Percentiles rank a stretch among this genome's conserved stretches.
phyloP scores from a whole-genome alignment of 108 stramenopile species.

The Pseudonitzschia multiseries region DNA sequence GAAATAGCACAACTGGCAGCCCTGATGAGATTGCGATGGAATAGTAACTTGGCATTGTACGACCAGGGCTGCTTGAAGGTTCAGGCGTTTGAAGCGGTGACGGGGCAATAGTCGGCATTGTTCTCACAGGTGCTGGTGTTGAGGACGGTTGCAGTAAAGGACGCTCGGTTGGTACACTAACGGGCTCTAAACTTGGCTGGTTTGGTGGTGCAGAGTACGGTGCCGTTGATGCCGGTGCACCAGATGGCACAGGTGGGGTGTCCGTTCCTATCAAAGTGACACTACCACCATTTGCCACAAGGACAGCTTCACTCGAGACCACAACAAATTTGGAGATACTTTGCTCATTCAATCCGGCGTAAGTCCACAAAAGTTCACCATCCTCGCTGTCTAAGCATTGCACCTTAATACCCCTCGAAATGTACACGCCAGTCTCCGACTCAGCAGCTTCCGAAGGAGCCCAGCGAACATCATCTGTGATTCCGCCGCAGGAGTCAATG shows the following conservation, averaged over 20 bases:
- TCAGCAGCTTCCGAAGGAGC: background rate
- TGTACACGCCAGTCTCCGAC: background rate
- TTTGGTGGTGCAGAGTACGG: background rate
- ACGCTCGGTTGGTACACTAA: background rate
- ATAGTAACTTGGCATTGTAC: background rate
- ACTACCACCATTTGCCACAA: background rate
- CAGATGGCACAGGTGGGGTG: background rate
- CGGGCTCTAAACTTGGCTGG: background rate
- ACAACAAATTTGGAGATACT: background rate
- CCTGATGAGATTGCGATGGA: background rate
- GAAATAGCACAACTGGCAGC: background rate
- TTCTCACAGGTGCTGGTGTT: background rate
- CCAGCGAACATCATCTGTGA: constrained; percentile 5
- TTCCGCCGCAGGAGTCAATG: constrained; percentile 9
- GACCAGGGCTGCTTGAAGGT: background rate
- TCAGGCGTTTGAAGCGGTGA: background rate
- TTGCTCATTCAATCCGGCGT: background rate
- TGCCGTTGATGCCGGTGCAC: background rate
- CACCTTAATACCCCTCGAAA: background rate
- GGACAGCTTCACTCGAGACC: background rate
- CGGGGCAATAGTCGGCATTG: background rate
- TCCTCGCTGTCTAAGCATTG: background rate
- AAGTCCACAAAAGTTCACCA: background rate
- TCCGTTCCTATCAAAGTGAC: background rate
- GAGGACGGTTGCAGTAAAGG: background rate